Percentiles rank a stretch among this genome's conserved stretches.
Evolutionary conservation across 78 protist genomes (phyloP).

Genomic region (Pigoraptor vietnamica): DNA sequence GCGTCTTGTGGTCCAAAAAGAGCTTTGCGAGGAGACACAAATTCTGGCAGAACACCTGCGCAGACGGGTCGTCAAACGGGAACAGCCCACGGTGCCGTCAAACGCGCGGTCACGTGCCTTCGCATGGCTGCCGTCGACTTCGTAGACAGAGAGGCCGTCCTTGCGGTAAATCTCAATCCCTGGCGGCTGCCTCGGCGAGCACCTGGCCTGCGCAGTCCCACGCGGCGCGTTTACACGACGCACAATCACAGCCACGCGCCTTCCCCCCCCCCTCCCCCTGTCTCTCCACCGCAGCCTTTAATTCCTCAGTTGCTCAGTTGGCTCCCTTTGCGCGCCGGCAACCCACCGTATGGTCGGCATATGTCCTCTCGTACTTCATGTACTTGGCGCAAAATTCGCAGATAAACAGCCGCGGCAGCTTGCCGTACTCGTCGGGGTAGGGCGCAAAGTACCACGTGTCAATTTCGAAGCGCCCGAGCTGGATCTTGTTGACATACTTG

Average conservation of each 20-base stretch:
- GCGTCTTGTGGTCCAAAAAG: constrained; percentile 93
- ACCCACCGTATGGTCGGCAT: constrained; percentile 59
- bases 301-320: no score
- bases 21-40: constrained; percentile 91
- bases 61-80: no score
- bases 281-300: no score
- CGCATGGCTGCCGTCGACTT: constrained; percentile 21
- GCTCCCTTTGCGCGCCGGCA: no score
- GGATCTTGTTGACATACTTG: constrained; percentile 30
- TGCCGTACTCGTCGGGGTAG: constrained; percentile 79
- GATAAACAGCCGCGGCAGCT: constrained; percentile 41
- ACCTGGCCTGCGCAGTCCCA: not conserved
- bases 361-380: constrained; percentile 70
- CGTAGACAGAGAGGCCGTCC: constrained; percentile 3
- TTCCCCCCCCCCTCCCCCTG: no score
- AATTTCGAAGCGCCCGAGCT: constrained; percentile 73
- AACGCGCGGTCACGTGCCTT: constrained; percentile 69
- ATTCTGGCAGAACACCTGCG: constrained; percentile 84
- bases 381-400: constrained; percentile 91
- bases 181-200: constrained; percentile 21
- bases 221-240: no score
- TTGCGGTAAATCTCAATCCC: constrained; percentile 44
- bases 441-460: constrained; percentile 96
- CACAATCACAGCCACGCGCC: no score
- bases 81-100: no score